Evolutionary conservation across 495 filamentous ascomycete genomes (phyloP), one percentile per base, ranked within the genome.

Genomic region (Lichenothelia convexa): DNA sequence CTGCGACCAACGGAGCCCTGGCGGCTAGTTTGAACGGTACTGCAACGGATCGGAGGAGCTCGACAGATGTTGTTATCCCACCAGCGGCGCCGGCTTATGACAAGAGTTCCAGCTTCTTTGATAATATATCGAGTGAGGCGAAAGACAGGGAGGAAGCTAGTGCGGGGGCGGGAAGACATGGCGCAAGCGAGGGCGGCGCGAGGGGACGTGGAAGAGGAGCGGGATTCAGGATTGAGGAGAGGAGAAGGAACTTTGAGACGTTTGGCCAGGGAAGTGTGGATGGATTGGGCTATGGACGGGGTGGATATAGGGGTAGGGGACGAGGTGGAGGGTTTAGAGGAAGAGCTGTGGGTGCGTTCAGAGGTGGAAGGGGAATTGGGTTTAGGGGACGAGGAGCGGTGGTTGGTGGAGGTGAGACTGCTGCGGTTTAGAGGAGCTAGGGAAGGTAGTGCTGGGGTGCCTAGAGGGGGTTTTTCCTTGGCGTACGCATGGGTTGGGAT

Each of bases 251-350:
- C 52, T 73, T 99, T 40, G 89, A 99, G 59, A 99, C 89, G 0
- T 99, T 99, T 46, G 89, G 89, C n/a, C 83, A 93, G 56, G 85
- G 87, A 30, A 93, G 83, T 45, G 87, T 99, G 13, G 89, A 99
- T 49, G 69, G 39, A 18, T 67, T 34, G 77, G 34, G 34, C 6
- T 27, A 75, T 7, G 84, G 78, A 47, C 74, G 80, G n/a, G 76
- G 80, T 37, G 78, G 73, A 37, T 81, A 71, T 50, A 38, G 57
- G 4, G 55, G 61, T 23, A 50, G 61, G 7, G 59, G 62, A 5
- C 57, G 71, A 24, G 59, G 46, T 8, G 32, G 24, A 13, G 46
- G 48, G 8, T 48, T 37, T 21, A 67, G 40, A 29, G 24, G 24
- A 29, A 29, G 24, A 29, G 24, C 1, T 11, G 9, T 11, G 9